These are phyloP conservation scores for Epichloe elymi DNA, from an alignment of 2,329 filamentous ascomycete genomes.

Conservation along the genomic window DNA sequence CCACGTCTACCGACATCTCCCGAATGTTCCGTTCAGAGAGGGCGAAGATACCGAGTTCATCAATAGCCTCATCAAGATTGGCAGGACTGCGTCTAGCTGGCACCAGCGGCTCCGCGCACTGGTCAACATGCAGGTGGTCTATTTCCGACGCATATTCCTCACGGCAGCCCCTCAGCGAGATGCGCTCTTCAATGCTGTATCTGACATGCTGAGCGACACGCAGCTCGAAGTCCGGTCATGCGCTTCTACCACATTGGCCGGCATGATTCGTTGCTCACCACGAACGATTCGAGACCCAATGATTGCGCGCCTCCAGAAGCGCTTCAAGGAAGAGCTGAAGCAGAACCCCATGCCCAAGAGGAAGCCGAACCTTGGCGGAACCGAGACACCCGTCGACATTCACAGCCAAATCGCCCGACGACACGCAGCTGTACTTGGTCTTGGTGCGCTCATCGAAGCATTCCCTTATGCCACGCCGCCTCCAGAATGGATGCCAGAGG, in stretches of 20 bases:
- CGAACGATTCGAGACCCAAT: conserved; percentile 63
- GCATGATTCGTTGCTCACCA: conserved; percentile 96
- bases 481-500: conserved; percentile 85
- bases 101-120: conserved; percentile 89
- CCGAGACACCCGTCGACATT: conserved; percentile 55
- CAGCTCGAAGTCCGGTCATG: conserved; percentile 92
- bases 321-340: conserved; percentile 66
- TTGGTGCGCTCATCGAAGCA: conserved; percentile 84
- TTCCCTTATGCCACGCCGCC: conserved; percentile 94
- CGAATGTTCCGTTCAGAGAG: conserved; percentile 83
- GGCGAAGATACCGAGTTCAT: conserved; percentile 81
- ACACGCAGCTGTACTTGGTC: conserved; percentile 81
- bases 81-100: conserved; percentile 74
- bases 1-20: conserved; percentile 89
- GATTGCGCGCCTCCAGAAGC: conserved; percentile 59
- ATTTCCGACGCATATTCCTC: conserved; percentile 91
- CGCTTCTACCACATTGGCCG: conserved; percentile 82
- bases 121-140: conserved; percentile 97
- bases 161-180: conserved; percentile 63
- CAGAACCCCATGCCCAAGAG: conserved; percentile 79
- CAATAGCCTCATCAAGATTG: conserved; percentile 73
- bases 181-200: conserved; percentile 80
- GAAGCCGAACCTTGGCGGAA: conserved; percentile 44
- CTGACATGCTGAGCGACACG: conserved; percentile 80
- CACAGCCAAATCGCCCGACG: conserved; percentile 69